Evolutionary conservation across 495 filamentous ascomycete species (phyloP).

Genomic region (Jackrogersella multiformis): DNA sequence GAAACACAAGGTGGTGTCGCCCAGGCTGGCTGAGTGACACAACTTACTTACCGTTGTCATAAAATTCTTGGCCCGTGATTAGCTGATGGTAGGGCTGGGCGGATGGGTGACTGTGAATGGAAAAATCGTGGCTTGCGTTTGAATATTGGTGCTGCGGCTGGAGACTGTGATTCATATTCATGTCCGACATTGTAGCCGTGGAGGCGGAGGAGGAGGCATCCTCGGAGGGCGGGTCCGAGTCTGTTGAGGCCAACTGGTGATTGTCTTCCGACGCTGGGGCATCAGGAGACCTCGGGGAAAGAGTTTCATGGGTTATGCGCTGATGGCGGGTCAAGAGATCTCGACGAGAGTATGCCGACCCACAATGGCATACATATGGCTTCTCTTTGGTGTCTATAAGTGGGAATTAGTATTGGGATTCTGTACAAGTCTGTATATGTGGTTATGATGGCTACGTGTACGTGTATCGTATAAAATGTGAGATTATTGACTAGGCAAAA

Average conservation of each 20-base stretch:
- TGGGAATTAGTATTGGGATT: conserved; percentile 33
- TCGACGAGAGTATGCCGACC: conserved; percentile 62
- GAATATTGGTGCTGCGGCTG: conserved; percentile 42
- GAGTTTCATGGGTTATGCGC: conserved; percentile 51
- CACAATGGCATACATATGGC: conserved; percentile 64
- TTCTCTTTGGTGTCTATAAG: conserved; percentile 63
- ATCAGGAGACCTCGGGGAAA: conserved; percentile 45
- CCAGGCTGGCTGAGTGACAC: conserved; percentile 2
- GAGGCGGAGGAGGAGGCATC: conserved; percentile 21
- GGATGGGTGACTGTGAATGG: conserved; percentile 35
- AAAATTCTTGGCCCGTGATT: conserved; percentile 42
- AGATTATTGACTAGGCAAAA: too few species aligned
- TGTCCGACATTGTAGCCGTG: conserved; percentile 36
- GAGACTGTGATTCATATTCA: conserved; percentile 34
- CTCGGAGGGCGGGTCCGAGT: conserved; percentile 43
- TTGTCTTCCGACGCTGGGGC: conserved; percentile 44
- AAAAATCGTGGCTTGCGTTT: conserved; percentile 36
- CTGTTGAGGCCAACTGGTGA: conserved; percentile 41
- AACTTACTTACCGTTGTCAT: conserved; percentile 45
- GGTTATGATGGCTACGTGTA: too few species aligned
- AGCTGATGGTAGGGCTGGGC: conserved; percentile 39
- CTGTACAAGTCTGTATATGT: too few species aligned
- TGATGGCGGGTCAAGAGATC: conserved; percentile 64
- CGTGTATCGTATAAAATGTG: too few species aligned
- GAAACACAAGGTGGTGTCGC: not conserved